A percentile compares a stretch with the other conserved stretches of the same genome.
Evolutionary conservation across 2,329 filamentous ascomycete species (phyloP).

Genomic region (Lecanicillium sp.): DNA sequence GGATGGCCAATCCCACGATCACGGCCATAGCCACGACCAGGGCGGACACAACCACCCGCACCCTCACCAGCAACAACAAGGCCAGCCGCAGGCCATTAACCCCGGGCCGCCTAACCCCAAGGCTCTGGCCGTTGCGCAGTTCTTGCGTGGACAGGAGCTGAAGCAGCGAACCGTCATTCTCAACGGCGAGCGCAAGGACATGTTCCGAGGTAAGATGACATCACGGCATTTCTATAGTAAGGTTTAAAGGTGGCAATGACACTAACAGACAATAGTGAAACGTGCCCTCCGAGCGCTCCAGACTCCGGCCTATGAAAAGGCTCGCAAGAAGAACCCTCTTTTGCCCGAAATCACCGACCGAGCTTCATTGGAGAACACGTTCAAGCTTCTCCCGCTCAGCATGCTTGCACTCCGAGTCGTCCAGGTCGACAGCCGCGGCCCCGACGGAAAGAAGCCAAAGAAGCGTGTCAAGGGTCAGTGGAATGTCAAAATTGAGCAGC

Average conservation of each 20-base stretch:
- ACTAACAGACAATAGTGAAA: constrained; percentile 58
- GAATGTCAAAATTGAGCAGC: constrained; percentile 92
- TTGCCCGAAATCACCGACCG: constrained; percentile 84
- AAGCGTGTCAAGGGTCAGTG: constrained; percentile 94
- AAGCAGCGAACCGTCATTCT: constrained; percentile 89
- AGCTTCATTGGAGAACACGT: constrained; percentile 81
- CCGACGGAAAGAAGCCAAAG: constrained; percentile 63
- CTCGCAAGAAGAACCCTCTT: constrained; percentile 78
- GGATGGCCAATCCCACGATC: constrained; percentile 18
- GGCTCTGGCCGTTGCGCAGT: constrained; percentile 82
- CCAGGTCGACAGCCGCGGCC: constrained; percentile 63
- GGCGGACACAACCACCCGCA: constrained; percentile 23
- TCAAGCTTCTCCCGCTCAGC: constrained; percentile 90
- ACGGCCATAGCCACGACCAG: constrained; percentile 18
- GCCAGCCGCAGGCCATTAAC: constrained; percentile 57
- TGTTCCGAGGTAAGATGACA: constrained; percentile 71
- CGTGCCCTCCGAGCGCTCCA: constrained; percentile 85
- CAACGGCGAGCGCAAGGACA: constrained; percentile 93
- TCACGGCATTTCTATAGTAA: not conserved
- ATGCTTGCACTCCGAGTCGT: constrained; percentile 85
- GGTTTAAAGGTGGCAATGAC: not conserved
- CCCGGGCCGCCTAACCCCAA: constrained; percentile 81
- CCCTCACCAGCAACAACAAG: constrained; percentile 27
- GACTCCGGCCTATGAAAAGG: constrained; percentile 84
- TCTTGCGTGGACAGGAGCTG: constrained; percentile 73